Evolutionary conservation across 2,329 filamentous ascomycete genomes (phyloP), one percentile per base, ranked within the genome.

Genomic region (Cladosporium sp.): DNA sequence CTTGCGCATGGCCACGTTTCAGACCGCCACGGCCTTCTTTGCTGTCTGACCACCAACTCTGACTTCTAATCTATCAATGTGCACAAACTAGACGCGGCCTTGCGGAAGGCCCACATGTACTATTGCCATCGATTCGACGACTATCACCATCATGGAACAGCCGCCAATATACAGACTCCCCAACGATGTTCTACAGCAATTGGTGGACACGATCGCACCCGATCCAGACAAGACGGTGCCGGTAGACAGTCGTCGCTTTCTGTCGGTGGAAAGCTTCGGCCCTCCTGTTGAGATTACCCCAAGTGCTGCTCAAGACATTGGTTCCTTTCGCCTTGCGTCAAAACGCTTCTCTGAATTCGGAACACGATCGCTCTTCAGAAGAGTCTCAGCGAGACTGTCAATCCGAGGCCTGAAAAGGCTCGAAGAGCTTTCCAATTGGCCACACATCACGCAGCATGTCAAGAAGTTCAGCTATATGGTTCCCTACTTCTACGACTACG

Each of bases 401-500:
- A 61, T 65, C 38, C 69, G 69, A 49, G 77, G 76, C 25, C 72
- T 81, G 45, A 61, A 68, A 43, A 70, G 72, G 30, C 62, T 81
- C 40, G 71, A 76, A 48, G 68, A 69, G 33, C 72, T 81, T 51
- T 71, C 76, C 27, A 65, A 67, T 42, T 72, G 74, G 55, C 67
- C 68, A 15, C 72, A 77, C 61, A 67, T 82, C 16, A 74, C 77
- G 13, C 64, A 67, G 47, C 71, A 78, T 60, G 78, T 81, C 52
- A 78, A 76, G 60, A 79, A 80, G 59, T 79, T 82, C 63, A 79
- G 76, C 55, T 82, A 82, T 62, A 72, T 81, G 65, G 75, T 82
- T 49, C 78, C 78, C 4, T 78, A 76, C 58, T 80, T 81, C 61
- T 80, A 79, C 63, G 41, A 20, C 15, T 29, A 29, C 20, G 15